These are phyloP conservation scores for Glutinoglossum americanum DNA, from an alignment of 495 filamentous ascomycete genomes.

Conservation along the genomic window DNA sequence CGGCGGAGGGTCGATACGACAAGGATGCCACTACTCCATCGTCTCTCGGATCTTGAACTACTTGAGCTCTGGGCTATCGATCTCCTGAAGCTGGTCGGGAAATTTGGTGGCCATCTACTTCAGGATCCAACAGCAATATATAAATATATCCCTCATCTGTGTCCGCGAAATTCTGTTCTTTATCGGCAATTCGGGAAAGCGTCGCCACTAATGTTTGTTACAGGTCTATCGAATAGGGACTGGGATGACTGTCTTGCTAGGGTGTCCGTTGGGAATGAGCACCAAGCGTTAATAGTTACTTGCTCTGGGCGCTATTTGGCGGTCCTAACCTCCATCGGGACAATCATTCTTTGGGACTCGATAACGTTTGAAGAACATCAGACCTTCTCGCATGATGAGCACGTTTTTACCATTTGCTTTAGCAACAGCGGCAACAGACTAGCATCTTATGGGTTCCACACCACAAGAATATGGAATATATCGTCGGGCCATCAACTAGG, in stretches of 20 bases:
- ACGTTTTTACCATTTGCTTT: slow-evolving; percentile 6
- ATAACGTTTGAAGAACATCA: neutral
- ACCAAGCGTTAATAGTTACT: neutral
- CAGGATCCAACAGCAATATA: slow-evolving; percentile 18
- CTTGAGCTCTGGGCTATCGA: slow-evolving; percentile 22
- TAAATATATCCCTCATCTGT: slow-evolving; percentile 18
- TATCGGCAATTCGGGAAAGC: slow-evolving; percentile 7
- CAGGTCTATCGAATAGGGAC: slow-evolving; percentile 6
- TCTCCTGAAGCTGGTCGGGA: slow-evolving; percentile 19
- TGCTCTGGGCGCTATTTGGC: neutral
- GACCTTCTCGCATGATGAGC: slow-evolving; percentile 7
- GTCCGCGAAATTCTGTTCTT: slow-evolving; percentile 13
- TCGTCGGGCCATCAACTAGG: slow-evolving; percentile 1
- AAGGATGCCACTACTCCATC: slow-evolving; percentile 1
- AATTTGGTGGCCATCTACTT: slow-evolving; percentile 15
- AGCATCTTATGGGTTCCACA: slow-evolving; percentile 8
- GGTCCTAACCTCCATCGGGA: neutral
- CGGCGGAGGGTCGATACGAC: slow-evolving; percentile 6
- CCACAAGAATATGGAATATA: slow-evolving; percentile 9
- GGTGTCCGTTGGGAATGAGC: slow-evolving; percentile 5
- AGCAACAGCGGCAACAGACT: slow-evolving; percentile 4
- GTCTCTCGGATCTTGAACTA: slow-evolving; percentile 11
- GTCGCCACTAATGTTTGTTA: neutral
- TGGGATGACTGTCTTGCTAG: slow-evolving; percentile 14
- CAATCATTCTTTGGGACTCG: neutral